Percentiles rank a stretch among this genome's conserved stretches.
Conservation (phyloP, 208 protist genomes). For the Trypanosoma lewisi region DNA sequence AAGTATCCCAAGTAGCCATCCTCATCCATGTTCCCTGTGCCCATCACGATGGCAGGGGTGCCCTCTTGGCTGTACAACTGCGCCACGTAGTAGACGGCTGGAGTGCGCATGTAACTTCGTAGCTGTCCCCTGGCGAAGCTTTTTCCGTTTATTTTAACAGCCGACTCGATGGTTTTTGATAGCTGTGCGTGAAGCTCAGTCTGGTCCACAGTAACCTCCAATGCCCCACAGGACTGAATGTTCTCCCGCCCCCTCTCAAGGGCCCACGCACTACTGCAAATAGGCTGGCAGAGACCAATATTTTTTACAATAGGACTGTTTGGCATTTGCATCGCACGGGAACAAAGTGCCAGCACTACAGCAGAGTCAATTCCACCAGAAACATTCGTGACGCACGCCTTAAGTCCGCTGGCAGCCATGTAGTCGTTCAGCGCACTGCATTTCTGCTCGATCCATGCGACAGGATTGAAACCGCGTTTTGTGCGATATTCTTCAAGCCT, state of each 20-base stretch:
- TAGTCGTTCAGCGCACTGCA: slow-evolving; percentile 91
- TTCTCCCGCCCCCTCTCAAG: slow-evolving; percentile 84
- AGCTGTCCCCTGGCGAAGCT: slow-evolving; percentile 93
- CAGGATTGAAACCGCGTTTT: slow-evolving; percentile 73
- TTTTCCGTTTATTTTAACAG: slow-evolving; percentile 66
- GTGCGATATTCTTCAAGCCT: slow-evolving; percentile 69
- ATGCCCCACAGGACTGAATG: slow-evolving; percentile 70
- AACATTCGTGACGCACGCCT: slow-evolving; percentile 87
- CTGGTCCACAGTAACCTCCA: slow-evolving; percentile 92
- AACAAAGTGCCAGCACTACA: slow-evolving; percentile 89
- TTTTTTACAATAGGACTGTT: slow-evolving; percentile 87
- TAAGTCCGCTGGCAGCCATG: slow-evolving; percentile 79
- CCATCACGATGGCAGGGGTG: slow-evolving; percentile 92
- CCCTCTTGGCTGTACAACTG: slow-evolving; percentile 89
- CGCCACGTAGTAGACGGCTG: slow-evolving; percentile 91
- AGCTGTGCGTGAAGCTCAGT: slow-evolving; percentile 83
- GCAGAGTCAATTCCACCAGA: slow-evolving; percentile 95
- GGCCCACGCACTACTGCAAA: slow-evolving; percentile 90
- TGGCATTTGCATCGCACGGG: slow-evolving; percentile 45
- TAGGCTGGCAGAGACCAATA: slow-evolving; percentile 93
- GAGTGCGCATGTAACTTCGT: slow-evolving; percentile 94
- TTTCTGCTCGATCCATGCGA: slow-evolving; percentile 86
- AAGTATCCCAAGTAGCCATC: slow-evolving; percentile 96
- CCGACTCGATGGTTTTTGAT: slow-evolving; percentile 51
- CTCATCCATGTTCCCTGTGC: slow-evolving; percentile 96